Evolutionary conservation across 345 rosid genomes (phyloP).

Genomic region (Limnanthes douglasii): DNA sequence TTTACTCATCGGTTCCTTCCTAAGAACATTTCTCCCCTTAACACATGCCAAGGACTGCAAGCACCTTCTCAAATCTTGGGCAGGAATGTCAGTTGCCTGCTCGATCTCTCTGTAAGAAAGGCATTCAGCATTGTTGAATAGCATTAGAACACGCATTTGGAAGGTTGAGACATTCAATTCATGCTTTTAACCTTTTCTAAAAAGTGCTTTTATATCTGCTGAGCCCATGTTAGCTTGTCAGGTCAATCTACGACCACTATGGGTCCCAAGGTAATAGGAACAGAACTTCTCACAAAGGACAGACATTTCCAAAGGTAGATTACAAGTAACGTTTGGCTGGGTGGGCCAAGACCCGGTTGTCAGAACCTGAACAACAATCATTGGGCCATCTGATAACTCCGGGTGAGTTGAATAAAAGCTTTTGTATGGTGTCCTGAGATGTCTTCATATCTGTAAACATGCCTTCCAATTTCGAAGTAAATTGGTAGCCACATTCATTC

Average conservation of each 20-base stretch:
- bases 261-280: constrained; percentile 88
- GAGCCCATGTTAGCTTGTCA: constrained; percentile 99
- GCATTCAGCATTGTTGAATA: constrained; percentile 74
- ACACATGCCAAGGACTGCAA: constrained; percentile 91
- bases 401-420: constrained; percentile 60
- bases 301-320: constrained; percentile 83
- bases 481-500: constrained; percentile 96
- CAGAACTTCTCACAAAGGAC: constrained; percentile 89
- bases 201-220: constrained; percentile 77
- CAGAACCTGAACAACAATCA: constrained; percentile 82
- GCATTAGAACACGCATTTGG: constrained; percentile 95
- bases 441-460: constrained; percentile 99
- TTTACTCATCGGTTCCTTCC: constrained; percentile 97
- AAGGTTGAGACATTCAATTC: constrained; percentile 94
- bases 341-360: constrained; percentile 99
- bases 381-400: constrained; percentile 75
- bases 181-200: constrained; percentile 96
- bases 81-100: constrained; percentile 81
- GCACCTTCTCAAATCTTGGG: constrained; percentile 80
- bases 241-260: constrained; percentile 81
- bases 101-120: constrained; percentile 89
- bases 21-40: constrained; percentile 81
- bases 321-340: constrained; percentile 69
- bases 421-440: constrained; percentile 88
- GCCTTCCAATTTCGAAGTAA: constrained; percentile 94